A percentile compares a stretch with the other conserved stretches of the same genome.
Conservation (phyloP, 2,329 filamentous ascomycete genomes). For the Didymella segeticola region DNA sequence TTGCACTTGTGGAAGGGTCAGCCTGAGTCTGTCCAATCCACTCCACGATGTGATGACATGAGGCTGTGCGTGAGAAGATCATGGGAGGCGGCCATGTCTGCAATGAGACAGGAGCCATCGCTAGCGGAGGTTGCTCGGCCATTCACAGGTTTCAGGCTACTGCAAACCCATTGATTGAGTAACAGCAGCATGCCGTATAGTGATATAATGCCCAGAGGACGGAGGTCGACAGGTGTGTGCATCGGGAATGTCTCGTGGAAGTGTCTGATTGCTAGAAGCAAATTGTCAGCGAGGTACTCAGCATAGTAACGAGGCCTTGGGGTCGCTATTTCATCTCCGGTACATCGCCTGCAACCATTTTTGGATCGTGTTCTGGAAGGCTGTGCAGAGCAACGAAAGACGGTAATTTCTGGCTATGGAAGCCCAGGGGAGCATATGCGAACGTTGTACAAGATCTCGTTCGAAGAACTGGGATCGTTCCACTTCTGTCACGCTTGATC, state of each 20-base stretch:
- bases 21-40: background rate
- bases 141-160: constrained; percentile 26
- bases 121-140: background rate
- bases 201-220: too few relatives aligned
- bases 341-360: background rate
- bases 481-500: background rate
- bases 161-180: constrained; percentile 26
- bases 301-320: too few relatives aligned
- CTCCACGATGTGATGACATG: background rate
- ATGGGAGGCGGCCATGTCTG: background rate
- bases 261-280: too few relatives aligned
- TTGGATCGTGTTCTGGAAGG: background rate
- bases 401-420: background rate
- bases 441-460: background rate
- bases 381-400: background rate
- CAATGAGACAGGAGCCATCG: too few relatives aligned
- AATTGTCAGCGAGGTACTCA: background rate
- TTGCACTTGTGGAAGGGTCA: background rate
- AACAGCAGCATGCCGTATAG: background rate
- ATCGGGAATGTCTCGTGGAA: background rate
- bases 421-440: background rate
- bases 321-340: background rate
- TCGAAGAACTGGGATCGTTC: background rate
- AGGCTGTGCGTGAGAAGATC: background rate
- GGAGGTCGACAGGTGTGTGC: background rate